These are phyloP conservation scores for Sideroxylon spinosum DNA, from an alignment of 179 eudicot genomes.

Conservation along the genomic window DNA sequence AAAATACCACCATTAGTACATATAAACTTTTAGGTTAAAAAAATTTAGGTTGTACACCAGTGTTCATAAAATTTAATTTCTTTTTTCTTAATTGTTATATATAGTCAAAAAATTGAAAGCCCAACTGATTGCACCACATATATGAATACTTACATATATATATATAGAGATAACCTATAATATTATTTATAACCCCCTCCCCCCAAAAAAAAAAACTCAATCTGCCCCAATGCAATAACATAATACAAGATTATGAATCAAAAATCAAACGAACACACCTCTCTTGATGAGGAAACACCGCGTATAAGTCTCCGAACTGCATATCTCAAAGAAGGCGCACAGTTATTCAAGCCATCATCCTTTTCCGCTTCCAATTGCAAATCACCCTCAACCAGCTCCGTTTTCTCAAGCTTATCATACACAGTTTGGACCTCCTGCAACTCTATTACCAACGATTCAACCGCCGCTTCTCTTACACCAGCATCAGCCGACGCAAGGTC, in stretches of 20 bases:
- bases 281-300: conserved; percentile 85
- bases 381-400: conserved; percentile 41
- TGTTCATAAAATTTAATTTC: no score
- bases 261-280: conserved; percentile 36
- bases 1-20: no score
- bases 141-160: no score
- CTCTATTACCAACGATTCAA: conserved; percentile 61
- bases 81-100: no score
- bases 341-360: conserved; percentile 81
- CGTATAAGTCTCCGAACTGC: conserved; percentile 88
- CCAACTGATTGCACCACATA: no score
- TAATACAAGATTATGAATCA: background rate
- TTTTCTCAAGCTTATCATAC: conserved; percentile 43
- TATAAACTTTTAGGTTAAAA: no score
- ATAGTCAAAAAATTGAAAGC: no score
- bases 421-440: conserved; percentile 67
- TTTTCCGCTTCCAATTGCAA: conserved; percentile 73
- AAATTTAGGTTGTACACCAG: no score
- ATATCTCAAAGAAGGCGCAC: conserved; percentile 81
- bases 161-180: no score
- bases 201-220: no score
- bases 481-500: conserved; percentile 59
- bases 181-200: no score
- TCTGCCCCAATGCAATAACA: background rate
- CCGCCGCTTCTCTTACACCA: conserved; percentile 60